Conservation (phyloP, 177 flowering plant species). For the Vitis hybrid region DNA sequence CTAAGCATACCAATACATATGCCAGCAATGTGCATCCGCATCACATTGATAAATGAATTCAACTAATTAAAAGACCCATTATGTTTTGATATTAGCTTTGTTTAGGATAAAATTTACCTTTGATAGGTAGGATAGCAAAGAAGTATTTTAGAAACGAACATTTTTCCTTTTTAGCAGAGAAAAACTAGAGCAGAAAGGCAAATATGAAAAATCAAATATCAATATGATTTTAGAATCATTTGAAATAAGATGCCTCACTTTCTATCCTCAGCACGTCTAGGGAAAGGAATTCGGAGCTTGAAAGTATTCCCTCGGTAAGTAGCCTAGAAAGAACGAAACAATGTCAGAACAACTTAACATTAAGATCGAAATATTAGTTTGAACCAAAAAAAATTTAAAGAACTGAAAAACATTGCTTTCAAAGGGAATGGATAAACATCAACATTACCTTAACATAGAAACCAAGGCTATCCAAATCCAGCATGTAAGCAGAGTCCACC, state of each 20-base stretch:
- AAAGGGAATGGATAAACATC: background rate
- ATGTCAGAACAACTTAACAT: background rate
- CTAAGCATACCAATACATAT: no score
- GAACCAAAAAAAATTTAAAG: background rate
- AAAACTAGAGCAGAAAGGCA: background rate
- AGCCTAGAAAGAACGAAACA: constrained; percentile 48
- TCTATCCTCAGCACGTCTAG: constrained; percentile 85
- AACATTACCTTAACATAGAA: constrained; percentile 83
- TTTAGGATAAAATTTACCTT: no score
- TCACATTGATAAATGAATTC: no score
- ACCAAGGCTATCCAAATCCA: constrained; percentile 91
- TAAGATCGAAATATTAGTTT: background rate
- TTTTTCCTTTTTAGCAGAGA: background rate
- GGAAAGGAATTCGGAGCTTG: constrained; percentile 91
- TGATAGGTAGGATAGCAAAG: no score
- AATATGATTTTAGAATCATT: background rate
- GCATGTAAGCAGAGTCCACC: constrained; percentile 86
- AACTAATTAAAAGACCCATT: no score
- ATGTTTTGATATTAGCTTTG: no score
- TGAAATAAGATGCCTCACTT: constrained; percentile 52
- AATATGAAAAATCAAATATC: background rate
- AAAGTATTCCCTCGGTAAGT: constrained; percentile 59
- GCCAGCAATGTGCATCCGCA: no score
- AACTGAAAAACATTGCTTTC: background rate
- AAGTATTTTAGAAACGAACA: background rate